Percentiles rank a stretch among this genome's conserved stretches.
These are phyloP conservation scores for Lepraria neglecta DNA, from an alignment of 495 filamentous ascomycete species.

Conservation along the genomic window DNA sequence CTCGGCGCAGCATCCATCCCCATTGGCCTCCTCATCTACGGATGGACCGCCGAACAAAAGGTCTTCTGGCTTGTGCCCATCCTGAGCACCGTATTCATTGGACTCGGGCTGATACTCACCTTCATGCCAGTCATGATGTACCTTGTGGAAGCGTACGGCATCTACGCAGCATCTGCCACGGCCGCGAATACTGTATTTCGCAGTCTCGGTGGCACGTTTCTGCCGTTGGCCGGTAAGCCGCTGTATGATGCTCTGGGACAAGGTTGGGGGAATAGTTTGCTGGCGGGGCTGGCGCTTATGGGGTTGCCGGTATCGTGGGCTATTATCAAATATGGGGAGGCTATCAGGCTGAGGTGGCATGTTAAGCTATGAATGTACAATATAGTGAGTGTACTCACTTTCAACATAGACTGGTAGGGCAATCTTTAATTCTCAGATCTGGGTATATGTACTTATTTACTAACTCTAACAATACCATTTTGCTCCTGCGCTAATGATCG, in stretches of 20 bases:
- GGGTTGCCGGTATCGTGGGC: slow-evolving; percentile 36
- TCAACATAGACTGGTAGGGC: no score
- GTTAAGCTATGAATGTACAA: no score
- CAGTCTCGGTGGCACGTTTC: slow-evolving; percentile 44
- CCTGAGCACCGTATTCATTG: slow-evolving; percentile 24
- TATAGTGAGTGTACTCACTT: no score
- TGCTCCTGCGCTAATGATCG: no score
- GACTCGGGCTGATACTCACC: slow-evolving; percentile 26
- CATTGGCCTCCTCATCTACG: slow-evolving; percentile 32
- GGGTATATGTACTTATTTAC: no score
- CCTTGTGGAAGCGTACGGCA: slow-evolving; percentile 50
- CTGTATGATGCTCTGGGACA: slow-evolving; percentile 41
- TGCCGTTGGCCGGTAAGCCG: slow-evolving; percentile 45
- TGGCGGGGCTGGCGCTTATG: slow-evolving; percentile 38
- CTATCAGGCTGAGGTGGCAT: no score
- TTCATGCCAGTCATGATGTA: slow-evolving; percentile 54
- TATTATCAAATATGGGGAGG: slow-evolving; percentile 30
- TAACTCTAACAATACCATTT: no score
- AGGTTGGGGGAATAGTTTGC: slow-evolving; percentile 42
- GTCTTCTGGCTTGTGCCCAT: slow-evolving; percentile 33
- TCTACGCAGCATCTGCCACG: slow-evolving; percentile 44
- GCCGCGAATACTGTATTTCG: slow-evolving; percentile 46
- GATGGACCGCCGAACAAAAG: slow-evolving; percentile 27
- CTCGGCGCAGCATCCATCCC: slow-evolving; percentile 15
- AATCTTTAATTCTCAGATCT: no score